These are phyloP conservation scores for Chernovozyma aurita DNA, from an alignment of 1,139 yeast genomes.

Conservation along the genomic window DNA sequence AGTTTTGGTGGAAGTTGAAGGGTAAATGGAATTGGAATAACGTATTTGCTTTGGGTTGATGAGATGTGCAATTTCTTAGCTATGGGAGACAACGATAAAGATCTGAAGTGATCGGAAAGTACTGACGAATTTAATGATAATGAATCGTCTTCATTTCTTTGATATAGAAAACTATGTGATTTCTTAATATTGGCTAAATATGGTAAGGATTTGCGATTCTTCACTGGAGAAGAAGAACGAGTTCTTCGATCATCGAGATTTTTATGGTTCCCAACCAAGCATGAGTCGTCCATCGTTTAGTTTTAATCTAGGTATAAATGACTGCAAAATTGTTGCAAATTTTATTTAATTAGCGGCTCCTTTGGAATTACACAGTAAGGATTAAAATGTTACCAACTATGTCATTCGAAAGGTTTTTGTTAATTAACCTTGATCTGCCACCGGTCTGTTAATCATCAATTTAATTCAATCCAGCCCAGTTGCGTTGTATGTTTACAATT, in stretches of 20 bases:
- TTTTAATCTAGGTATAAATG: no score
- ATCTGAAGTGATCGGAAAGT: conserved; percentile 24
- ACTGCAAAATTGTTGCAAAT: no score
- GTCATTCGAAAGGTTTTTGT: no score
- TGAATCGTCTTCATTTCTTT: conserved; percentile 18
- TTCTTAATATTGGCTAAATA: neutral
- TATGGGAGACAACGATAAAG: conserved; percentile 32
- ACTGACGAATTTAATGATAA: conserved; percentile 16
- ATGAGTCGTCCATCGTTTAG: conserved; percentile 22
- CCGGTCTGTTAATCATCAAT: no score
- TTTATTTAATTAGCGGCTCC: no score
- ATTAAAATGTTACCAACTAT: no score
- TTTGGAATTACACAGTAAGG: no score
- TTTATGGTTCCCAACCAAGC: conserved; percentile 5
- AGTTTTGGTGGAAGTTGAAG: conserved; percentile 41
- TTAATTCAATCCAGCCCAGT: neutral
- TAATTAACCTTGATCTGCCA: no score
- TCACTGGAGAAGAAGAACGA: conserved; percentile 29
- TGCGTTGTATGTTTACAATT: neutral
- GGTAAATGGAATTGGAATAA: conserved; percentile 44
- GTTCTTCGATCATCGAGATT: conserved; percentile 19
- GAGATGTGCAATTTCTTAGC: conserved; percentile 35
- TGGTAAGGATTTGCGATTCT: conserved; percentile 23
- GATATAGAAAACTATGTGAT: conserved; percentile 11
- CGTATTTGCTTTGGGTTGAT: conserved; percentile 24